Conservation (phyloP, 148 eudicot species). For the Polygonum aviculare region DNA sequence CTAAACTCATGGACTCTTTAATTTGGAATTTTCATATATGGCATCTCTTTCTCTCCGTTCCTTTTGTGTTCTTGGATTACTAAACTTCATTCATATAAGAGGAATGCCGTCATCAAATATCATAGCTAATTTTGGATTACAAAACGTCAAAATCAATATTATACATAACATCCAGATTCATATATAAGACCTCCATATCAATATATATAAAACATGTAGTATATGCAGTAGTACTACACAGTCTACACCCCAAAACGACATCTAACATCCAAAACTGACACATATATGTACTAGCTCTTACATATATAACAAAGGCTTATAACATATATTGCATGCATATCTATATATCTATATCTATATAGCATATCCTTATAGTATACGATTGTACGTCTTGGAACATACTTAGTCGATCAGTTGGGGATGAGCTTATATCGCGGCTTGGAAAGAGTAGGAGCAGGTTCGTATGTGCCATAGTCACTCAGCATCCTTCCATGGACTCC, state of each 20-base stretch:
- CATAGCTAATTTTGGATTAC: too few relatives aligned
- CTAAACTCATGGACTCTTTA: too few relatives aligned
- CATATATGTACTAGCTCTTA: not conserved
- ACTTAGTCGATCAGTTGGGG: constrained; percentile 41
- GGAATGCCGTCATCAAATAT: too few relatives aligned
- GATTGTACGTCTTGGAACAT: not conserved
- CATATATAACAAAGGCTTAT: not conserved
- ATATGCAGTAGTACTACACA: not conserved
- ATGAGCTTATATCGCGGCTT: constrained; percentile 68
- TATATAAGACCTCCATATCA: not conserved
- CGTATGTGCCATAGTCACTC: constrained; percentile 58
- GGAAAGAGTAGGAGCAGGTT: constrained; percentile 41
- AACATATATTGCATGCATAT: constrained; percentile 2
- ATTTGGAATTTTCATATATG: too few relatives aligned
- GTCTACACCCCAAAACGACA: not conserved
- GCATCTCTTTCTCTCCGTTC: too few relatives aligned
- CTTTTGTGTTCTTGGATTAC: too few relatives aligned
- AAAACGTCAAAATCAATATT: not conserved
- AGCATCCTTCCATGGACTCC: constrained; percentile 44
- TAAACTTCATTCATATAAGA: too few relatives aligned
- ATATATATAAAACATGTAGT: not conserved
- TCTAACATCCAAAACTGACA: not conserved
- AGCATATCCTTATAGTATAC: not conserved
- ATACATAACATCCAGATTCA: not conserved
- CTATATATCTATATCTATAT: not conserved